Conservation (phyloP, 1,139 yeast genomes). For the Kluyveromyces sp. region DNA sequence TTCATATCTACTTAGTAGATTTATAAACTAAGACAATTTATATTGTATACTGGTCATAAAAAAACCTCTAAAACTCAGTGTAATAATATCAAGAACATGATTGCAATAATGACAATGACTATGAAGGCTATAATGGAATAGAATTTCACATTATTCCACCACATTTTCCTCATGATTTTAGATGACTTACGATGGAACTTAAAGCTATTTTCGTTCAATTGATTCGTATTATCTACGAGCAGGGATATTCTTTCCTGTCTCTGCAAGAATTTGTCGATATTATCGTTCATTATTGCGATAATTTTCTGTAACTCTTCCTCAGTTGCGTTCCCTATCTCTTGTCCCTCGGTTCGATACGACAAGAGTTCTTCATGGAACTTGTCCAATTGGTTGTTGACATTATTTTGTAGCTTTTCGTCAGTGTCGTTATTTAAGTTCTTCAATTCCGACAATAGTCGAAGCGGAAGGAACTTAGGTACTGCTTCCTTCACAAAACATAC, state of each 20-base stretch:
- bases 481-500: conserved; percentile 24
- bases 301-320: conserved; percentile 29
- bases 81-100: conserved; percentile 13
- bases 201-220: conserved; percentile 59
- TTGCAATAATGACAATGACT: conserved; percentile 28
- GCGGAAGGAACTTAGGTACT: conserved; percentile 28
- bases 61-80: not conserved
- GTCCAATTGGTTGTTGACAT: conserved; percentile 22
- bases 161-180: conserved; percentile 55
- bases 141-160: conserved; percentile 47
- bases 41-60: too few relatives aligned
- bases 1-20: too few relatives aligned
- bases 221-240: conserved; percentile 75
- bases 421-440: conserved; percentile 17
- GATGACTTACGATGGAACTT: conserved; percentile 69
- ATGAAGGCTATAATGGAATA: conserved; percentile 19
- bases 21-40: too few relatives aligned
- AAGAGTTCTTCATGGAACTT: conserved; percentile 27
- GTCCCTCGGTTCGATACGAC: conserved; percentile 18
- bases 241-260: conserved; percentile 74
- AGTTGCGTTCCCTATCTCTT: conserved; percentile 16
- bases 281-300: conserved; percentile 54
- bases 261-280: conserved; percentile 59
- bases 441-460: conserved; percentile 26
- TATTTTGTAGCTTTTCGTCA: conserved; percentile 18